Conservation (phyloP, 805 yeast species). For the Candida sakaeoensis region DNA sequence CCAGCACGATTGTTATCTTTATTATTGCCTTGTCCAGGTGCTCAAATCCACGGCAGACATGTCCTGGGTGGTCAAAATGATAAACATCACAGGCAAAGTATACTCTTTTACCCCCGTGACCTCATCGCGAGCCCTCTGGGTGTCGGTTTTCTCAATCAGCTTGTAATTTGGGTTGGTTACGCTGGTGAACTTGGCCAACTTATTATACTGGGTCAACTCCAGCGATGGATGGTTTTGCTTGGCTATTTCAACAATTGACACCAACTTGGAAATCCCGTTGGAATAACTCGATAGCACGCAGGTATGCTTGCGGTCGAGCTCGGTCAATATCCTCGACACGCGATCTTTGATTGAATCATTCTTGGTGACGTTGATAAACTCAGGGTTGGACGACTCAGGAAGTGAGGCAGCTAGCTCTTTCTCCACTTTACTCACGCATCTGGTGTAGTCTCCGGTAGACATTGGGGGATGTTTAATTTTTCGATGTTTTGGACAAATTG, state of each 20-base stretch:
- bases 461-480: too few species aligned
- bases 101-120: conserved; percentile 12
- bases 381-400: background rate
- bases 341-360: conserved; percentile 18
- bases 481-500: too few species aligned
- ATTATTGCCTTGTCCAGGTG: conserved; percentile 5
- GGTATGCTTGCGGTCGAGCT: conserved; percentile 4
- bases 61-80: conserved; percentile 7
- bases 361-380: conserved; percentile 11
- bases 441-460: background rate
- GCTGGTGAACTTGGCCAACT: conserved; percentile 9
- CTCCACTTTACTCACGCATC: background rate
- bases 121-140: too few species aligned
- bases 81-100: conserved; percentile 12
- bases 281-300: conserved; percentile 13
- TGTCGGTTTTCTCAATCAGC: too few species aligned
- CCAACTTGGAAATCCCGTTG: conserved; percentile 13
- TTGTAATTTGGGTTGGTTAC: conserved; percentile 8
- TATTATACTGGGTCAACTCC: conserved; percentile 15
- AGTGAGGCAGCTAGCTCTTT: background rate
- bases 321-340: conserved; percentile 11
- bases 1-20: too few species aligned
- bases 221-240: conserved; percentile 11
- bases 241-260: conserved; percentile 16
- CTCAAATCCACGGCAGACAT: background rate